phyloP scores from a whole-genome alignment of 768 basidiomycete genomes.

The Mycena polygramma region DNA sequence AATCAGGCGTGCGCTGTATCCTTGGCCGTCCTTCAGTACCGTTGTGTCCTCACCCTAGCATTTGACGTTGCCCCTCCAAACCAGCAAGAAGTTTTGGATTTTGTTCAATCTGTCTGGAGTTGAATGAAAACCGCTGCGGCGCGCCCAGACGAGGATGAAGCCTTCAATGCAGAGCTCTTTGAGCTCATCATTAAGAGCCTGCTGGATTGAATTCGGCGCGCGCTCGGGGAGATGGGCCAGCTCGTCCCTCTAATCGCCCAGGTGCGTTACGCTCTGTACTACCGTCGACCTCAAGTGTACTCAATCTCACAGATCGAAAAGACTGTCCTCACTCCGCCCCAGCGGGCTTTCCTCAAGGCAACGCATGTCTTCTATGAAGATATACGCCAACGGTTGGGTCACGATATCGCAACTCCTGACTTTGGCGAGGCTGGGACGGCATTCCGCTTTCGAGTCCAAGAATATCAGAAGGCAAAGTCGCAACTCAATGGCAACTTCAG shows the following conservation, averaged over 20 bases:
- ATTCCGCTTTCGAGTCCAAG: constrained; percentile 13
- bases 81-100: constrained; percentile 7
- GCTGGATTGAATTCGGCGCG: constrained; percentile 19
- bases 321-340: constrained; percentile 18
- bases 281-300: too few species aligned
- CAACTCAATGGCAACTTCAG: constrained; percentile 16
- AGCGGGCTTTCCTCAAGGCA: constrained; percentile 18
- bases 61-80: constrained; percentile 5
- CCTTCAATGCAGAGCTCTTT: constrained; percentile 26
- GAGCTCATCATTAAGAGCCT: constrained; percentile 24
- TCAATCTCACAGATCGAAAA: constrained; percentile 15
- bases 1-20: constrained; percentile 29
- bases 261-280: constrained; percentile 20
- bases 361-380: constrained; percentile 20
- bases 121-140: constrained; percentile 27
- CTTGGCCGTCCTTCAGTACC: constrained; percentile 18
- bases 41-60: constrained; percentile 21
- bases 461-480: constrained; percentile 22
- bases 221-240: constrained; percentile 22
- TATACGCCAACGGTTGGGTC: constrained; percentile 22
- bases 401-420: constrained; percentile 20
- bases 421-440: constrained; percentile 15
- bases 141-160: constrained; percentile 23
- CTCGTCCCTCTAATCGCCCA: constrained; percentile 24
- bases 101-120: constrained; percentile 27